Conservation (phyloP, 1,284 basidiomycete species). For the Ceratobasidium theobromae region DNA sequence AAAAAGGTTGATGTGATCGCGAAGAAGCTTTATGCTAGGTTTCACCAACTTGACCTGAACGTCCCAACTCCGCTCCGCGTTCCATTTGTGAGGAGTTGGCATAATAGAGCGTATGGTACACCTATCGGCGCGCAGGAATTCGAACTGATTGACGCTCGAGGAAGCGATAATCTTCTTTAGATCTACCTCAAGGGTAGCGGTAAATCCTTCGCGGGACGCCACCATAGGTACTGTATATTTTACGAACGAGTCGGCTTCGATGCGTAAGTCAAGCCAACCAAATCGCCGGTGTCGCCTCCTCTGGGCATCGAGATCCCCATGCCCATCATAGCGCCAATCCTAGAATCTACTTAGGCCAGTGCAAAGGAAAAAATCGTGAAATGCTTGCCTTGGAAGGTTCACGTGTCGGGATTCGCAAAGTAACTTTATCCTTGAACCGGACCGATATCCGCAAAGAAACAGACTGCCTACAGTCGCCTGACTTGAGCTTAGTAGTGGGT, state of each 20-base stretch:
- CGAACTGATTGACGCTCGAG: conserved; percentile 85
- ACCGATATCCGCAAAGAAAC: conserved; percentile 76
- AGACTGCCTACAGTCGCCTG: conserved; percentile 81
- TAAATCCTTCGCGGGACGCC: conserved; percentile 69
- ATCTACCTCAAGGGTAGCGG: conserved; percentile 75
- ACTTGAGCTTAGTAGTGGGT: conserved; percentile 57
- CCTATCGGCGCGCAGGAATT: conserved; percentile 70
- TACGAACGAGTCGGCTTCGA: conserved; percentile 80
- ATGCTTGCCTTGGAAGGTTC: conserved; percentile 73
- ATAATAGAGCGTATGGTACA: conserved; percentile 48
- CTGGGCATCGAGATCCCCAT: conserved; percentile 49
- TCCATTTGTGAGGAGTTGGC: conserved; percentile 51
- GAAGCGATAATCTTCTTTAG: conserved; percentile 76
- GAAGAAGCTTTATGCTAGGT: conserved; percentile 73
- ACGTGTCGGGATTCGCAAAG: conserved; percentile 79
- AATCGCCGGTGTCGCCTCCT: conserved; percentile 59
- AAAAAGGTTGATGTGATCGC: conserved; percentile 91
- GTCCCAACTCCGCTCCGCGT: conserved; percentile 70
- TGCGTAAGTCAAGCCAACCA: conserved; percentile 67
- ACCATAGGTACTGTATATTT: conserved; percentile 82
- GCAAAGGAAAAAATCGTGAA: neutral
- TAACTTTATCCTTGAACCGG: conserved; percentile 74
- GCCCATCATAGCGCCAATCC: conserved; percentile 85
- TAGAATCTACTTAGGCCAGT: conserved; percentile 39
- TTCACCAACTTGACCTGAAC: conserved; percentile 69